phyloP scores from a whole-genome alignment of 2,329 filamentous ascomycete species.

The Fusarium sp. region DNA sequence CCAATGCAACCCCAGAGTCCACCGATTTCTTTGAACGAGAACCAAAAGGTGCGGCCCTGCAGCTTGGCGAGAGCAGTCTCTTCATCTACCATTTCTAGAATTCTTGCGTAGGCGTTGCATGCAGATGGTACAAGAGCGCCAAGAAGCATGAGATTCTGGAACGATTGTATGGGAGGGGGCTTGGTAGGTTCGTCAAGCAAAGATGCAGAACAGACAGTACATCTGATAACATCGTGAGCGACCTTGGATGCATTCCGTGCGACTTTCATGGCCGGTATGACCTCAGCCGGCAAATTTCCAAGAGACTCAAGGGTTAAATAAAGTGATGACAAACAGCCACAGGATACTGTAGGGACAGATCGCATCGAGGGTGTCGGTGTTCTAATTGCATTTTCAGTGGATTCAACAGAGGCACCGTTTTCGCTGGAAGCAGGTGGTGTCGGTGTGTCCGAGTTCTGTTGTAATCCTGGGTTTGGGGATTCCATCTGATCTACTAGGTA shows the following conservation, averaged over 20 bases:
- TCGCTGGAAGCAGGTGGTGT: constrained; percentile 41
- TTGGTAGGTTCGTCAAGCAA: constrained; percentile 50
- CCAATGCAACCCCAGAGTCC: constrained; percentile 59
- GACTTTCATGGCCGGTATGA: constrained; percentile 60
- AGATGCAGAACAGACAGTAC: constrained; percentile 60
- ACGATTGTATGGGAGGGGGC: constrained; percentile 59
- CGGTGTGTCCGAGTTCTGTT: constrained; percentile 33
- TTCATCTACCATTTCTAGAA: constrained; percentile 66
- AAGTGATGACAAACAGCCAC: constrained; percentile 62
- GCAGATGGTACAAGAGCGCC: constrained; percentile 68
- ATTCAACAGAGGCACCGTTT: constrained; percentile 35
- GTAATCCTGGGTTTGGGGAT: constrained; percentile 17
- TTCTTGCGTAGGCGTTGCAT: constrained; percentile 66
- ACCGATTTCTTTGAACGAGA: constrained; percentile 61
- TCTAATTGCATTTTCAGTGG: constrained; percentile 23
- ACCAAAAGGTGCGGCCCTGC: constrained; percentile 56
- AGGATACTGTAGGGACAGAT: constrained; percentile 50
- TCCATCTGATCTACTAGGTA: constrained; percentile 42
- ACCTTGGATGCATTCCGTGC: constrained; percentile 61
- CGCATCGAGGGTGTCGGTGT: constrained; percentile 27
- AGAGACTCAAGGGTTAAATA: constrained; percentile 65
- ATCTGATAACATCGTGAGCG: constrained; percentile 65
- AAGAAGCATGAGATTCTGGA: constrained; percentile 70
- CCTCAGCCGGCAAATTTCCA: constrained; percentile 58
- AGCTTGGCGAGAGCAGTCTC: constrained; percentile 59